phyloP scores from a whole-genome alignment of 495 filamentous ascomycete genomes.

The Daldinia caldariorum region DNA sequence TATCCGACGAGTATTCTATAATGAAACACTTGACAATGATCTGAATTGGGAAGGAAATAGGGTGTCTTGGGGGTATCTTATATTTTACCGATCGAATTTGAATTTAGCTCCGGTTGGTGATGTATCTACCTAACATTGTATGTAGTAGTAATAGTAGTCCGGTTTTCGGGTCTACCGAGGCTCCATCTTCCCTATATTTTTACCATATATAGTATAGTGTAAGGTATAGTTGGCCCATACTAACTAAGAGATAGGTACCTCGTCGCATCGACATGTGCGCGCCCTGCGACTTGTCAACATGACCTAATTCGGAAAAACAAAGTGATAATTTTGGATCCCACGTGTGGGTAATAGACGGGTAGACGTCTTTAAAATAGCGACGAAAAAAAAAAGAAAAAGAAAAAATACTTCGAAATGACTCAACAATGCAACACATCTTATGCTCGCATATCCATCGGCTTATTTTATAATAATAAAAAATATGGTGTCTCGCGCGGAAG shows the following conservation, averaged over 20 bases:
- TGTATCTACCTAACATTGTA: too few species aligned
- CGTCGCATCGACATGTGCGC: conserved; percentile 1
- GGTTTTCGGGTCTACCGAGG: conserved; percentile 3
- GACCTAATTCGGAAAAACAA: conserved; percentile 4
- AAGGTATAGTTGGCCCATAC: too few species aligned
- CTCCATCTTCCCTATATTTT: not conserved
- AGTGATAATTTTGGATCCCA: not conserved
- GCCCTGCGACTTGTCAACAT: conserved; percentile 16
- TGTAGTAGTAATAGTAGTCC: not conserved
- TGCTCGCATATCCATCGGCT: not conserved
- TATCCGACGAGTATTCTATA: not conserved
- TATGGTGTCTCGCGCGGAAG: not conserved
- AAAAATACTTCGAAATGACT: conserved; percentile 1
- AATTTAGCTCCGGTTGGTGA: not conserved
- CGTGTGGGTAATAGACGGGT: not conserved
- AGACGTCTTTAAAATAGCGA: not conserved
- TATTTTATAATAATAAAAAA: too few species aligned
- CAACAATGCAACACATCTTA: not conserved
- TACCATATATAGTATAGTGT: not conserved
- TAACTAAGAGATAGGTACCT: too few species aligned
- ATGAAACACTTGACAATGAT: not conserved
- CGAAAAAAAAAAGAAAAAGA: conserved; percentile 7
- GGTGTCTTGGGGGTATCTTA: not conserved
- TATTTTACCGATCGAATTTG: not conserved
- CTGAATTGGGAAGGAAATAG: not conserved